Evolutionary conservation across 768 basidiomycete genomes (phyloP).

Genomic region (Lentinus brumalis): DNA sequence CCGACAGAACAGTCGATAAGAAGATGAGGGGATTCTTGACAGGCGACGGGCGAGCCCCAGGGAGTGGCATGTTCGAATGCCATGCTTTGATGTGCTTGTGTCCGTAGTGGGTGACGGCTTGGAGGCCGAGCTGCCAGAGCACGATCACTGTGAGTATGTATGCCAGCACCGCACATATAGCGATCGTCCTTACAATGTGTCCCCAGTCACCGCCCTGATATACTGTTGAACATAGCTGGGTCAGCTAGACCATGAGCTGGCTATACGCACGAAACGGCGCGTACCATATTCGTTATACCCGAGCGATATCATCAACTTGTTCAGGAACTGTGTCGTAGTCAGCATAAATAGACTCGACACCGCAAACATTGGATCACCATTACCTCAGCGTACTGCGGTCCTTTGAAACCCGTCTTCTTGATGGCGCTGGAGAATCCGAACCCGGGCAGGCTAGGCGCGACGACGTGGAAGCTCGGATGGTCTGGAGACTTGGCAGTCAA

Average conservation of each 20-base stretch:
- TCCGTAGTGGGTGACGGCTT: constrained; percentile 39
- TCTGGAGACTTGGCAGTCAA: constrained; percentile 42
- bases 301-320: constrained; percentile 32
- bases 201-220: constrained; percentile 56
- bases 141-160: no score
- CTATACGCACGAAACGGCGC: background rate
- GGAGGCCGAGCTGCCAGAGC: constrained; percentile 35
- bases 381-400: constrained; percentile 57
- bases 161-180: background rate
- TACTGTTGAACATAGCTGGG: constrained; percentile 30
- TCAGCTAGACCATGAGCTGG: background rate
- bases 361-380: no score
- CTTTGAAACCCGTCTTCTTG: constrained; percentile 50
- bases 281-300: constrained; percentile 31
- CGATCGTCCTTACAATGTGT: constrained; percentile 30
- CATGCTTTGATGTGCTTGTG: constrained; percentile 33
- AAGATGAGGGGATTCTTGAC: constrained; percentile 28
- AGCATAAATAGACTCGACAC: no score
- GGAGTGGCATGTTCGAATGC: constrained; percentile 36
- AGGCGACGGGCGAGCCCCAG: constrained; percentile 43
- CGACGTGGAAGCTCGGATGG: constrained; percentile 64
- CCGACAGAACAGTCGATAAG: constrained; percentile 29
- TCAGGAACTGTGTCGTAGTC: constrained; percentile 11
- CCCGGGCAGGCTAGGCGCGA: constrained; percentile 58
- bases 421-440: constrained; percentile 64